phyloP scores from a whole-genome alignment of 2,329 filamentous ascomycete species.

The Rutstroemia sp. region DNA sequence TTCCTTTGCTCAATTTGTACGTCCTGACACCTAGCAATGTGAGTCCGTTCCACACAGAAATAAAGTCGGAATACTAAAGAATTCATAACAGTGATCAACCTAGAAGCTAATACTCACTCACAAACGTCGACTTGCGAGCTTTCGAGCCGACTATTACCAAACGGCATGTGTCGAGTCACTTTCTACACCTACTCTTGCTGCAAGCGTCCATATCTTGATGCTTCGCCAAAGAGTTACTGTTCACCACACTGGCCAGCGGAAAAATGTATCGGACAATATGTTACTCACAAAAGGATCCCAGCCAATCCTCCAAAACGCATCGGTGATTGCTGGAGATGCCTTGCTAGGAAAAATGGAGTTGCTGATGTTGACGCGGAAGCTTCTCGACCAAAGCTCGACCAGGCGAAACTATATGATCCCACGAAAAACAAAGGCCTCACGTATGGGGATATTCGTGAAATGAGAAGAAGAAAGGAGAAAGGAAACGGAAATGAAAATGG shows the following conservation, averaged over 20 bases:
- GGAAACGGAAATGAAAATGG: too few species aligned
- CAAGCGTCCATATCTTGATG: slow-evolving; percentile 19
- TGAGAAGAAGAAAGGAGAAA: too few species aligned
- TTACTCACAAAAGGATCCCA: slow-evolving; percentile 6
- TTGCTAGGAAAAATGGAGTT: too few species aligned
- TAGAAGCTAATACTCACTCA: neutral
- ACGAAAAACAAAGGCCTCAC: too few species aligned
- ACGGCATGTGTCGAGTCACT: slow-evolving; percentile 23
- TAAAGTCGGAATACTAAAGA: too few species aligned
- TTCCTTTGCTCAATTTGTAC: neutral
- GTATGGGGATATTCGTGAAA: too few species aligned
- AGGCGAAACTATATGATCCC: too few species aligned
- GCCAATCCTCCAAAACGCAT: too few species aligned
- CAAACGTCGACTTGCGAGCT: neutral
- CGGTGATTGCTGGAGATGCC: neutral
- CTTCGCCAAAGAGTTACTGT: slow-evolving; percentile 17
- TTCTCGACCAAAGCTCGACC: too few species aligned
- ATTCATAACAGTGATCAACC: too few species aligned
- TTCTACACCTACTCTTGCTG: slow-evolving; percentile 23
- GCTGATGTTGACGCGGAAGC: too few species aligned
- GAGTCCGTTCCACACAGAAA: too few species aligned
- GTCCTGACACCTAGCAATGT: neutral
- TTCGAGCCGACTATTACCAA: neutral
- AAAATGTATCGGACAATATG: slow-evolving; percentile 15
- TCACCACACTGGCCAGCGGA: slow-evolving; percentile 20